phyloP scores from a whole-genome alignment of 352 stramenopile genomes.

The Pythium dissotocum region DNA sequence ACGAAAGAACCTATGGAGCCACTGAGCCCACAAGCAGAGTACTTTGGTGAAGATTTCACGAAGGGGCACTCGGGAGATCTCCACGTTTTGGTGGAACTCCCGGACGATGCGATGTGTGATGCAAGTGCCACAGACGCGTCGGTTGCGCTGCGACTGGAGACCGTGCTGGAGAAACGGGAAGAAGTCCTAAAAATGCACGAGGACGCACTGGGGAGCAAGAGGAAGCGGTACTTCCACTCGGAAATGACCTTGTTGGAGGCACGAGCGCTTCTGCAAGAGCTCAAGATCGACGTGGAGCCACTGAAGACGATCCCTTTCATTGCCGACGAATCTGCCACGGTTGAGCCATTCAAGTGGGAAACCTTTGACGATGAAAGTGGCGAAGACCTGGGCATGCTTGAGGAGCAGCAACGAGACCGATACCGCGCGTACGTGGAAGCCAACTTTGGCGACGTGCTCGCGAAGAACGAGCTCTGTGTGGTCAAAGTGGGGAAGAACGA shows the following conservation, averaged over 20 bases:
- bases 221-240: neutral
- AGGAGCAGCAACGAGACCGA: neutral
- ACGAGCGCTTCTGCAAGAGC: neutral
- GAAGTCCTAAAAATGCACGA: no score
- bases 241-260: neutral
- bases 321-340: neutral
- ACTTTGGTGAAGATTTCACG: no score
- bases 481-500: neutral
- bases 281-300: neutral
- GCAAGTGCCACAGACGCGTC: no score
- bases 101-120: no score
- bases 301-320: neutral
- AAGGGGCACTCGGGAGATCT: no score
- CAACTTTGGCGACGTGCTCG: neutral
- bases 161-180: no score
- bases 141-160: no score
- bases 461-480: neutral
- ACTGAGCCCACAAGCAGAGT: no score
- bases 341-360: neutral
- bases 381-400: neutral
- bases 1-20: no score
- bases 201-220: neutral
- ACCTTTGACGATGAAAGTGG: neutral
- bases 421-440: neutral
- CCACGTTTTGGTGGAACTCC: no score